phyloP scores from a whole-genome alignment of 1,284 basidiomycete genomes.

The Papiliotrema terrestris region DNA sequence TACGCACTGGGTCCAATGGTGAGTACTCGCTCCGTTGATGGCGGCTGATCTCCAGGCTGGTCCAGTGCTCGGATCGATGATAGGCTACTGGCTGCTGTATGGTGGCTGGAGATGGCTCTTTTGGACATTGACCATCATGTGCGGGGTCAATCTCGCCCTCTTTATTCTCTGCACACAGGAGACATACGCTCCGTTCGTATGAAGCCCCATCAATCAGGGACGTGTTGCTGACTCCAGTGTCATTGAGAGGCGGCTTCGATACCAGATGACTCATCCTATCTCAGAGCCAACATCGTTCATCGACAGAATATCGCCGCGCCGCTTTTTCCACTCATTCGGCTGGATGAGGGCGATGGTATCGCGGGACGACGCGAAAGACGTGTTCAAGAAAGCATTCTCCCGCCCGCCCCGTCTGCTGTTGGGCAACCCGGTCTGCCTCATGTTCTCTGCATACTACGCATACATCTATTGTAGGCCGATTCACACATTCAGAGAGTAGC shows the following conservation, averaged over 20 bases:
- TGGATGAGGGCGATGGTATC: constrained; percentile 44
- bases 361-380: constrained; percentile 20
- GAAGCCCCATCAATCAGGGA: not conserved
- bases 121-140: constrained; percentile 40
- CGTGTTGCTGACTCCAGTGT: constrained; percentile 18
- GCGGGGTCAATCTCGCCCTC: constrained; percentile 32
- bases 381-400: constrained; percentile 38
- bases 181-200: constrained; percentile 45
- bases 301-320: constrained; percentile 15
- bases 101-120: constrained; percentile 47
- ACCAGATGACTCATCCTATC: constrained; percentile 20
- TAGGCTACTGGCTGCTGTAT: constrained; percentile 45
- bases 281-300: constrained; percentile 7
- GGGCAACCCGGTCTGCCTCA: constrained; percentile 47
- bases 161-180: constrained; percentile 37
- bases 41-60: constrained; percentile 21
- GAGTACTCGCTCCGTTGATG: not conserved
- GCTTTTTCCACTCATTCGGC: constrained; percentile 22
- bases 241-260: constrained; percentile 36
- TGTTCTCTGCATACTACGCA: constrained; percentile 51
- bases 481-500: not conserved
- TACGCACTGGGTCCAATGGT: constrained; percentile 47
- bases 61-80: constrained; percentile 42
- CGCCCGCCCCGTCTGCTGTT: constrained; percentile 49
- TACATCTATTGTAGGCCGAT: constrained; percentile 50